These are phyloP conservation scores for Bacterosira constricta DNA, from an alignment of 108 stramenopile genomes.

Conservation along the genomic window DNA sequence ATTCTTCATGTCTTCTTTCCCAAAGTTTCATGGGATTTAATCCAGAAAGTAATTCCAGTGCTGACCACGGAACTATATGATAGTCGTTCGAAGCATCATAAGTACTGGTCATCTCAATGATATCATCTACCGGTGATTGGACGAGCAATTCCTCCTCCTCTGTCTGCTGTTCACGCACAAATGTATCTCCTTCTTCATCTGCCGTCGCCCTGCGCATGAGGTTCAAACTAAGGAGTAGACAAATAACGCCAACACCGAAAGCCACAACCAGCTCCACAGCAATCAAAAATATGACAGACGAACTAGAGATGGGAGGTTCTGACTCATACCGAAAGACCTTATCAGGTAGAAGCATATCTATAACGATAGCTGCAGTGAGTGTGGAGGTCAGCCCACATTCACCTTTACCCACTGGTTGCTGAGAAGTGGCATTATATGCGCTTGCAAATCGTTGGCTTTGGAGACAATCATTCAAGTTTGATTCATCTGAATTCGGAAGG, in stretches of 20 bases:
- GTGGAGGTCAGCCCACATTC: slow-evolving; percentile 42
- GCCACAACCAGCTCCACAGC: slow-evolving; percentile 59
- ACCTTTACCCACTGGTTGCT: slow-evolving; percentile 31
- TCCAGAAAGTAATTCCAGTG: neutral
- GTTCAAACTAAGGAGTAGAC: slow-evolving; percentile 54
- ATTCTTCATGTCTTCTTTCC: too few relatives aligned
- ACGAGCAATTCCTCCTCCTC: slow-evolving; percentile 25
- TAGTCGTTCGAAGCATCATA: neutral
- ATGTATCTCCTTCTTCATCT: slow-evolving; percentile 47
- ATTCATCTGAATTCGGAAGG: slow-evolving; percentile 32
- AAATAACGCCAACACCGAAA: slow-evolving; percentile 49
- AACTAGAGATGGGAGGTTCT: slow-evolving; percentile 55
- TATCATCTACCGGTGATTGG: slow-evolving; percentile 10
- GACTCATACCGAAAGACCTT: slow-evolving; percentile 37
- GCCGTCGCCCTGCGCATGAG: slow-evolving; percentile 46
- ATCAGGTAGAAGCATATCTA: slow-evolving; percentile 43
- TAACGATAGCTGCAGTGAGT: slow-evolving; percentile 53
- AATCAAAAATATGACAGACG: slow-evolving; percentile 53
- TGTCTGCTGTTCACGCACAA: slow-evolving; percentile 22
- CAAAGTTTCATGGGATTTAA: too few relatives aligned
- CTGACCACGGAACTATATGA: neutral
- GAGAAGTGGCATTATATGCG: slow-evolving; percentile 36
- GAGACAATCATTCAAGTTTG: slow-evolving; percentile 32
- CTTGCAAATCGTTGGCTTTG: slow-evolving; percentile 30
- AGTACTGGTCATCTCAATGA: neutral